phyloP scores from a whole-genome alignment of 2,329 filamentous ascomycete species.

The Alternaria novae-zelandiae region DNA sequence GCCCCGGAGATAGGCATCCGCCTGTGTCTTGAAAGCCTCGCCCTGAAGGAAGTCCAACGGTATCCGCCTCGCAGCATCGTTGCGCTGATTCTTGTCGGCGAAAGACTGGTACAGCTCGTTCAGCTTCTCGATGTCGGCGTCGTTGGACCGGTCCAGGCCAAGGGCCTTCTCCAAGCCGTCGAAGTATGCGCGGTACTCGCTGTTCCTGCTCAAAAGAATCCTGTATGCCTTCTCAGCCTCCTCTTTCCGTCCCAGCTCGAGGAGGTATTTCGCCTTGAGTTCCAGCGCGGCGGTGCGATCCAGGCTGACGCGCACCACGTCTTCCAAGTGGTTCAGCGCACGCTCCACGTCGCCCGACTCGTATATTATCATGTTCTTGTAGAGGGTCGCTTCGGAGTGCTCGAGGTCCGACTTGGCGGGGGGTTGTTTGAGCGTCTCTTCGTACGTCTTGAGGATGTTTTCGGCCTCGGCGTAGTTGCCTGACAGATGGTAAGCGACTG shows the following conservation, averaged over 20 bases:
- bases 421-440: constrained; percentile 85
- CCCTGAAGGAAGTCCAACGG: constrained; percentile 86
- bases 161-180: constrained; percentile 74
- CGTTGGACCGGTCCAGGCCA: constrained; percentile 66
- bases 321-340: constrained; percentile 85
- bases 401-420: constrained; percentile 83
- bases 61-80: constrained; percentile 83
- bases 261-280: constrained; percentile 81
- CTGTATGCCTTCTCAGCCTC: constrained; percentile 85
- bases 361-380: constrained; percentile 94
- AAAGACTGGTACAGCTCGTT: constrained; percentile 82
- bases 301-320: constrained; percentile 75
- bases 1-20: constrained; percentile 77
- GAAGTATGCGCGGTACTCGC: constrained; percentile 88
- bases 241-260: constrained; percentile 75
- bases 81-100: constrained; percentile 78
- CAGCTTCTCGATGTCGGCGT: constrained; percentile 70
- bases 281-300: constrained; percentile 89
- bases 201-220: constrained; percentile 81
- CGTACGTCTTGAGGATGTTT: constrained; percentile 87
- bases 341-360: constrained; percentile 83
- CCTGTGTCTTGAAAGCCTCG: constrained; percentile 79
- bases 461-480: constrained; percentile 87
- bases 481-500: constrained; percentile 89
- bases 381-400: constrained; percentile 90